Evolutionary conservation across 2,329 filamentous ascomycete species (phyloP).

Genomic region (Teratosphaeria zuluensis): DNA sequence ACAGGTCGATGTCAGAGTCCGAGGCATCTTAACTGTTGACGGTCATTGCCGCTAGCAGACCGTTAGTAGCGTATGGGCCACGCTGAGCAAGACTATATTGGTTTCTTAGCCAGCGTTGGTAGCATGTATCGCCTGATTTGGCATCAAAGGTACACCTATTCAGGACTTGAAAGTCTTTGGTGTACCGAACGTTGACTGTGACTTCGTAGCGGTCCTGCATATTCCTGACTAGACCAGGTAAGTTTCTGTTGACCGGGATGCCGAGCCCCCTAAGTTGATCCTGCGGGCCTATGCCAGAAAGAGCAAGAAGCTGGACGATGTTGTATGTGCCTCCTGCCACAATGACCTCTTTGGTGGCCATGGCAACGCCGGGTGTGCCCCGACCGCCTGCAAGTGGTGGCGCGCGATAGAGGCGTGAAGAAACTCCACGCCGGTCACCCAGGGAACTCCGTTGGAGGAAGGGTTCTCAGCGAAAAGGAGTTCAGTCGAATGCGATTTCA

Average conservation of each 20-base stretch:
- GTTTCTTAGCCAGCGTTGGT: slow-evolving; percentile 33
- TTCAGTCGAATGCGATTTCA: slow-evolving; percentile 56
- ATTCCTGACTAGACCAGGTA: slow-evolving; percentile 54
- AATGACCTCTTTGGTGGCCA: slow-evolving; percentile 36
- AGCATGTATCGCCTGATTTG: slow-evolving; percentile 29
- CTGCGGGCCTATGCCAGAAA: slow-evolving; percentile 52
- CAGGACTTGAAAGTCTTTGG: slow-evolving; percentile 27
- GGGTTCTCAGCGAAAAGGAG: slow-evolving; percentile 45
- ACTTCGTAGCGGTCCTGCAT: slow-evolving; percentile 52
- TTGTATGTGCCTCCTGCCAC: slow-evolving; percentile 47
- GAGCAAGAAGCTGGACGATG: slow-evolving; percentile 54
- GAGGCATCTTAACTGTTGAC: slow-evolving; percentile 28
- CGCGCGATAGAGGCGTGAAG: slow-evolving; percentile 29
- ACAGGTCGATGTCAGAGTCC: slow-evolving; percentile 42
- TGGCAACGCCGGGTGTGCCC: slow-evolving; percentile 31
- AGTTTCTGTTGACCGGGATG: slow-evolving; percentile 46
- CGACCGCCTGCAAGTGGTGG: slow-evolving; percentile 23
- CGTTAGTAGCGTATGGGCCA: slow-evolving; percentile 40
- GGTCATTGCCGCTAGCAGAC: slow-evolving; percentile 43
- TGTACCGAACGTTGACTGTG: slow-evolving; percentile 37
- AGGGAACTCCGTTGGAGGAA: slow-evolving; percentile 42
- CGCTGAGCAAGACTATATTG: slow-evolving; percentile 25
- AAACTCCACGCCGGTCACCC: slow-evolving; percentile 34
- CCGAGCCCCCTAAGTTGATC: slow-evolving; percentile 42
- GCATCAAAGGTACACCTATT: slow-evolving; percentile 30